phyloP scores from a whole-genome alignment of 2,329 filamentous ascomycete genomes.

The Verticillium tricorpus region DNA sequence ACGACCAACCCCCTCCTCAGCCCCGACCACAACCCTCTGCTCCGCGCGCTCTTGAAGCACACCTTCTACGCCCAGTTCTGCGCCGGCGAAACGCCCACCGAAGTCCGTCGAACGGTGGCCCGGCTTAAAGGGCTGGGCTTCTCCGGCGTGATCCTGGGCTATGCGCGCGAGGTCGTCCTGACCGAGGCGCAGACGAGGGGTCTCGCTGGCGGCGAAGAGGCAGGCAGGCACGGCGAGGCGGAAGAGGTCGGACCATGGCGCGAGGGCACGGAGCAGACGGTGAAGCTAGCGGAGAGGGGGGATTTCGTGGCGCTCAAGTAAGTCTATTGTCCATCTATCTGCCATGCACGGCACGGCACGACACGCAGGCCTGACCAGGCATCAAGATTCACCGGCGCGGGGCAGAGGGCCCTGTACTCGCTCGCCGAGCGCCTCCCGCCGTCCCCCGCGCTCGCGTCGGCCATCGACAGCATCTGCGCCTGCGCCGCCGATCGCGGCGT shows the following conservation, averaged over 20 bases:
- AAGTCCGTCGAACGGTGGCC: conserved; percentile 63
- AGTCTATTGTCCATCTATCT: conserved; percentile 12
- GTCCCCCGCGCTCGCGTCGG: conserved; percentile 57
- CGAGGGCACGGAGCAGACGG: conserved; percentile 68
- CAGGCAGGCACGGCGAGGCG: conserved; percentile 42
- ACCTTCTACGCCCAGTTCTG: conserved; percentile 93
- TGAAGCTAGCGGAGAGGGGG: conserved; percentile 60
- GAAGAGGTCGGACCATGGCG: conserved; percentile 68
- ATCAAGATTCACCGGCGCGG: conserved; percentile 72
- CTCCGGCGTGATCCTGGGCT: conserved; percentile 77
- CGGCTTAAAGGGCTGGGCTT: conserved; percentile 72
- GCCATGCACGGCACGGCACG: background rate
- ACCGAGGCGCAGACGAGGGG: conserved; percentile 46
- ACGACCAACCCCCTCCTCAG: conserved; percentile 62
- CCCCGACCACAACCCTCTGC: conserved; percentile 69
- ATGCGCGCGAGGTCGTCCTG: conserved; percentile 76
- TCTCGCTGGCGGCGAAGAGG: conserved; percentile 37
- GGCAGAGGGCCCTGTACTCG: conserved; percentile 63
- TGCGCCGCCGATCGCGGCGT: conserved; percentile 66
- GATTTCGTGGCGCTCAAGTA: conserved; percentile 65
- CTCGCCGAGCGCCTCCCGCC: conserved; percentile 61
- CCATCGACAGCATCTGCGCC: conserved; percentile 71
- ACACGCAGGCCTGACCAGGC: background rate
- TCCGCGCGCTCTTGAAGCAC: conserved; percentile 67
- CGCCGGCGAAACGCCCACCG: conserved; percentile 67